Evolutionary conservation across 1,284 basidiomycete genomes (phyloP), one percentile per base, ranked within the genome.

Genomic region (Fomitopsis betulina): DNA sequence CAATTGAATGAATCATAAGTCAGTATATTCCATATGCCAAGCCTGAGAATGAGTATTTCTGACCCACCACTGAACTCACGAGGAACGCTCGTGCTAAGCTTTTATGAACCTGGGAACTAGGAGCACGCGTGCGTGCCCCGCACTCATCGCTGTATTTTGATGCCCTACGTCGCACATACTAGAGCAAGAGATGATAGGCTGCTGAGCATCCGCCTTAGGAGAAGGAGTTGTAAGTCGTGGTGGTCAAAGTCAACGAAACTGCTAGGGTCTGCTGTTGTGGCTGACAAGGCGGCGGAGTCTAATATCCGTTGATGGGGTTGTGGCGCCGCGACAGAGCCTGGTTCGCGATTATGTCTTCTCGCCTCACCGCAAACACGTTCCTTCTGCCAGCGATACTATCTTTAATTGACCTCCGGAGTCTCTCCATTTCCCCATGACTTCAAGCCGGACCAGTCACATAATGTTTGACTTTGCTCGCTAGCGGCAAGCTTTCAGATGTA

Each of bases 341-440:
- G 47, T 33, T 33, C 49, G 21, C 2, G 5, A 51, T 35, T 32
- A 51, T 51, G 49, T 58, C 43, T 51, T 43, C 27, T 12, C 35
- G 65, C 65, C 66, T 67, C 66, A 56, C 66, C 63, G 54, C 39
- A 49, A 62, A 66, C 66, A 67, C 66, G 66, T 67, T 67, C 42
- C 58, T 55, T 60, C 32, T 54, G 12, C 30, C 40, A 33, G 40
- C 49, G 59, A 60, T 65, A 59, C 61, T 30, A n/a, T 60, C 64
- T 58, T 55, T 52, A 58, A 53, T 55, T 15, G 57, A 62, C 56
- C 54, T 53, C 55, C 52, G 54, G 60, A 51, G 53, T 62, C 65
- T 59, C 58, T 62, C 53, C 53, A 54, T 57, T 57, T 56, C 49
- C 43, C 56, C 58, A 51, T 35, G 40, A 51, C 39, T 40, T n/a